These are phyloP conservation scores for Hibiscus mutabilis DNA, from an alignment of 345 rosid species.

Conservation along the genomic window DNA sequence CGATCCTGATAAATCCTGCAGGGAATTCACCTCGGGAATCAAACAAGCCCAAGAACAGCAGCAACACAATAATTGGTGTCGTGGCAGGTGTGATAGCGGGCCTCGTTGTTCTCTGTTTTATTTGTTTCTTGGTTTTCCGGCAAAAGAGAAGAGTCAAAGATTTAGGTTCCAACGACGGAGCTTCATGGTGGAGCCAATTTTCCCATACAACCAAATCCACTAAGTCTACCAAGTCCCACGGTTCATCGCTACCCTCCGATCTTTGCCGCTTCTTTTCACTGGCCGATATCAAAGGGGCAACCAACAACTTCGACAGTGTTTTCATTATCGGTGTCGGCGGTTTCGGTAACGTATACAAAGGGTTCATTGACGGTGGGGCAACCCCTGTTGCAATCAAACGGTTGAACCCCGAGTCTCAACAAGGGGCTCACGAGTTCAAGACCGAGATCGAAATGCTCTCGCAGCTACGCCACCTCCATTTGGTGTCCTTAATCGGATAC, in stretches of 20 bases:
- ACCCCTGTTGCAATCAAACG: conserved; percentile 44
- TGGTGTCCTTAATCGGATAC: conserved; percentile 47
- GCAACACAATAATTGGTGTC: not conserved
- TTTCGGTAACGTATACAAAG: conserved; percentile 43
- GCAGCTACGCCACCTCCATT: conserved; percentile 42
- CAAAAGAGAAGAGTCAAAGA: not conserved
- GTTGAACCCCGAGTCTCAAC: conserved; percentile 42
- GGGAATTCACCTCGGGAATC: not conserved
- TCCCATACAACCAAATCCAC: not conserved
- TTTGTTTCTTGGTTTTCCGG: conserved; percentile 2
- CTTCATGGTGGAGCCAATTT: conserved; percentile 8
- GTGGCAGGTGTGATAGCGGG: conserved; percentile 6
- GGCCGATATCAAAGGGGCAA: conserved; percentile 38
- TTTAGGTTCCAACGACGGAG: not conserved
- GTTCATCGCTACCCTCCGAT: conserved; percentile 20
- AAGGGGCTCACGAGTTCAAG: conserved; percentile 43
- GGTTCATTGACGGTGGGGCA: conserved; percentile 37
- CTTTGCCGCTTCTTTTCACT: conserved; percentile 38
- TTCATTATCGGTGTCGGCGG: conserved; percentile 41
- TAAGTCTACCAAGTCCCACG: conserved; percentile 25
- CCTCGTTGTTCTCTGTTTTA: not conserved
- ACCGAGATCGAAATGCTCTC: conserved; percentile 53
- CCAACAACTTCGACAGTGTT: conserved; percentile 37
- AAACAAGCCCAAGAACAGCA: not conserved
- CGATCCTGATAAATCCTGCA: not conserved